These are phyloP conservation scores for Penicillium ochrochloron DNA, from an alignment of 495 filamentous ascomycete genomes.

Conservation along the genomic window DNA sequence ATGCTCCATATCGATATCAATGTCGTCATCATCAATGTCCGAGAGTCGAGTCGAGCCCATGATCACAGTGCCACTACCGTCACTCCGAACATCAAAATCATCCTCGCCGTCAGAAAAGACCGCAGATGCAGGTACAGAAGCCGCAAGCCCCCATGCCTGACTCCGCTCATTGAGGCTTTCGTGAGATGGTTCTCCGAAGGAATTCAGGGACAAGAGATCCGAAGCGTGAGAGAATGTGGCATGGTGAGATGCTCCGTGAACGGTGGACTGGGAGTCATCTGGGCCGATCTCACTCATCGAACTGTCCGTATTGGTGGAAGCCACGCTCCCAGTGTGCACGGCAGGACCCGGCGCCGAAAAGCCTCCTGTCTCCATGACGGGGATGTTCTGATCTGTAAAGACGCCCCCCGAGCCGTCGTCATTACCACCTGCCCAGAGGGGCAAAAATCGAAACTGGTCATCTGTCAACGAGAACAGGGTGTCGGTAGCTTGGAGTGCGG, in stretches of 20 bases:
- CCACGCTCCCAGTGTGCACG: conserved; percentile 45
- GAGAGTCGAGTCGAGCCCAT: conserved; percentile 16
- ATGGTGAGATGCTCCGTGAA: conserved; percentile 39
- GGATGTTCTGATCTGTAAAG: conserved; percentile 47
- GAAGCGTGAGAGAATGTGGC: conserved; percentile 36
- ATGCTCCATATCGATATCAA: conserved; percentile 14
- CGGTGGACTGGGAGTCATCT: conserved; percentile 39
- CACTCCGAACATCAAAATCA: conserved; percentile 9
- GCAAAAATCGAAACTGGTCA: conserved; percentile 56
- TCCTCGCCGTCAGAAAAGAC: background rate
- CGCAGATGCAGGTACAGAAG: background rate
- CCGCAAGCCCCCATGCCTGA: background rate
- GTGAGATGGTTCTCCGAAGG: conserved; percentile 10
- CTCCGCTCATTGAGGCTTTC: background rate
- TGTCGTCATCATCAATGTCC: conserved; percentile 17
- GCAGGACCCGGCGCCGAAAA: conserved; percentile 50
- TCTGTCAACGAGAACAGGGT: conserved; percentile 54
- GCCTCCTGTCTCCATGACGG: conserved; percentile 42
- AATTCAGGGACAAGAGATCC: conserved; percentile 36
- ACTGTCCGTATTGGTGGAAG: conserved; percentile 17
- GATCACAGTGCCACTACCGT: conserved; percentile 15
- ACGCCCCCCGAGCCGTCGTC: conserved; percentile 61
- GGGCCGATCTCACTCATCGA: conserved; percentile 33
- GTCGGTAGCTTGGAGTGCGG: conserved; percentile 36
- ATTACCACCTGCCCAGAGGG: conserved; percentile 59